Percentiles rank a stretch among this genome's conserved stretches.
Evolutionary conservation across 2,329 filamentous ascomycete genomes (phyloP).

Genomic region (Fusarium pseudocircinatum): DNA sequence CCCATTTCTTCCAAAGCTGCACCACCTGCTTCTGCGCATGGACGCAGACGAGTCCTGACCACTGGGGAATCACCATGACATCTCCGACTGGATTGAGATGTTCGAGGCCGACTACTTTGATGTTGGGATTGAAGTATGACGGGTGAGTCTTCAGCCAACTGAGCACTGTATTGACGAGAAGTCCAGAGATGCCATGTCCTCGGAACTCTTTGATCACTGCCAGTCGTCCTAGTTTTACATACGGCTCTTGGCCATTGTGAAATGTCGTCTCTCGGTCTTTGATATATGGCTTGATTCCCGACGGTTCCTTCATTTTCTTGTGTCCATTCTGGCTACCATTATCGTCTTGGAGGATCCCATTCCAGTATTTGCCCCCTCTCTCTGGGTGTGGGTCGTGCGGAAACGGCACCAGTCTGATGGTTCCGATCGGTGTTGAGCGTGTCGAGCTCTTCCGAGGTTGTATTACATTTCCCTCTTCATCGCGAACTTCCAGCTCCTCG

Average conservation of each 20-base stretch:
- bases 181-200: slow-evolving; percentile 69
- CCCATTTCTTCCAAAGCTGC: slow-evolving; percentile 73
- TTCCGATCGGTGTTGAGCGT: slow-evolving; percentile 68
- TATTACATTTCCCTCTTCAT: slow-evolving; percentile 54
- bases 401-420: slow-evolving; percentile 83
- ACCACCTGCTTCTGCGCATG: slow-evolving; percentile 79
- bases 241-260: slow-evolving; percentile 74
- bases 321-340: slow-evolving; percentile 19
- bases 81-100: slow-evolving; percentile 52
- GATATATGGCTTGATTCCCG: slow-evolving; percentile 32
- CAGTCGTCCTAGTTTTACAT: slow-evolving; percentile 83
- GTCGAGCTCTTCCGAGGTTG: slow-evolving; percentile 57
- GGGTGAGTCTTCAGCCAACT: slow-evolving; percentile 74
- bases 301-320: not conserved
- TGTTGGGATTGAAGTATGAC: slow-evolving; percentile 61
- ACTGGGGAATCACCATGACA: slow-evolving; percentile 60
- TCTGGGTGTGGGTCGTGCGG: slow-evolving; percentile 75
- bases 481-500: slow-evolving; percentile 54
- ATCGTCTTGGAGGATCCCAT: slow-evolving; percentile 51
- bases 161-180: slow-evolving; percentile 74
- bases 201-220: slow-evolving; percentile 75
- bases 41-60: slow-evolving; percentile 79
- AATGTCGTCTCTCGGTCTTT: slow-evolving; percentile 59
- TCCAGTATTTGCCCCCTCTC: slow-evolving; percentile 59
- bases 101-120: slow-evolving; percentile 56